Percentiles rank a stretch among this genome's conserved stretches.
Evolutionary conservation across 2,329 filamentous ascomycete species (phyloP).

Genomic region (Aspergillus ochraceus): DNA sequence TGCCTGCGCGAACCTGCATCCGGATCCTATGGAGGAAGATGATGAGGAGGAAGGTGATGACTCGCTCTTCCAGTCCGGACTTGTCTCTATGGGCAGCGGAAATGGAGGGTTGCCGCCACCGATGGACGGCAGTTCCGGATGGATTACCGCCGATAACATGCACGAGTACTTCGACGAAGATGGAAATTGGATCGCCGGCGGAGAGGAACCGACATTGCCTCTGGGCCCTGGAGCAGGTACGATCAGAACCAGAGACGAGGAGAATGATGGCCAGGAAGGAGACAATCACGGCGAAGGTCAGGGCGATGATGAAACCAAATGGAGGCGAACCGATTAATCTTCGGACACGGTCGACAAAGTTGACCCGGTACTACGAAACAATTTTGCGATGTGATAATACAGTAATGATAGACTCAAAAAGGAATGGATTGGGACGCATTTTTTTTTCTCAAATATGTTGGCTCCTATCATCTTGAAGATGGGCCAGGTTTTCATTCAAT

Average conservation of each 20-base stretch:
- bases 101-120: conserved; percentile 47
- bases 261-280: conserved; percentile 44
- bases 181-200: conserved; percentile 70
- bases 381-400: background rate
- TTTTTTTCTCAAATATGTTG: background rate
- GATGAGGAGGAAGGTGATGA: conserved; percentile 36
- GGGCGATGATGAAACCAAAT: conserved; percentile 50
- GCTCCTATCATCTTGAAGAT: background rate
- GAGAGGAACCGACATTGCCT: conserved; percentile 39
- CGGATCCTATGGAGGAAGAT: conserved; percentile 41
- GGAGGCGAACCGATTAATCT: conserved; percentile 51
- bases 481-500: background rate
- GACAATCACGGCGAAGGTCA: conserved; percentile 38
- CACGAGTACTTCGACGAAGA: conserved; percentile 78
- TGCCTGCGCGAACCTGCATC: conserved; percentile 50
- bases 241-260: conserved; percentile 61
- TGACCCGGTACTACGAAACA: background rate
- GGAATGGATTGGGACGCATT: background rate
- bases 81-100: conserved; percentile 35
- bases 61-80: conserved; percentile 37
- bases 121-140: conserved; percentile 50
- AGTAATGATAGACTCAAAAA: background rate
- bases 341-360: background rate
- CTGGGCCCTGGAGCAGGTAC: conserved; percentile 63
- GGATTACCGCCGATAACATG: conserved; percentile 86